These are phyloP conservation scores for Xylaria scruposa DNA, from an alignment of 495 filamentous ascomycete genomes.

Conservation along the genomic window DNA sequence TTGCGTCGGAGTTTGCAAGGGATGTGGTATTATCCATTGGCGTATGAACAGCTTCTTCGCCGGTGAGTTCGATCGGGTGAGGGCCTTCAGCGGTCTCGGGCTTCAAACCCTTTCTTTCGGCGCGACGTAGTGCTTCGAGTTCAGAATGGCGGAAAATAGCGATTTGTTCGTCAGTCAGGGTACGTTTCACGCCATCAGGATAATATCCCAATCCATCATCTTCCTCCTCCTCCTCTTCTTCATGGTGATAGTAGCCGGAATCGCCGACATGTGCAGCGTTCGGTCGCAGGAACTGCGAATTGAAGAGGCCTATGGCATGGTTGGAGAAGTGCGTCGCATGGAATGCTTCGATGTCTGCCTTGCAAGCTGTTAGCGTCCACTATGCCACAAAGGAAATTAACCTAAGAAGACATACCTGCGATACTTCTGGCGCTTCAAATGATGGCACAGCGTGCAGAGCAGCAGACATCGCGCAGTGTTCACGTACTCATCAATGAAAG, in stretches of 20 bases:
- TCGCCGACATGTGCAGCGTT: conserved; percentile 29
- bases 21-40: conserved; percentile 27
- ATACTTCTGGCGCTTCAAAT: conserved; percentile 51
- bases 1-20: conserved; percentile 30
- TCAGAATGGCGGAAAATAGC: conserved; percentile 91
- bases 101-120: conserved; percentile 37
- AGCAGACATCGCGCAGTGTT: conserved; percentile 33
- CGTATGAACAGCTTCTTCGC: conserved; percentile 24
- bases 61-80: not conserved
- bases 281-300: conserved; percentile 51
- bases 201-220: conserved; percentile 88
- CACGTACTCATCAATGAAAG: not conserved
- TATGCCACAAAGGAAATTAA: not conserved
- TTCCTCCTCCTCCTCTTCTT: conserved; percentile 53
- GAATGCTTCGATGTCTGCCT: conserved; percentile 79
- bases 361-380: conserved; percentile 36
- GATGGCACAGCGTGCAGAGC: conserved; percentile 11
- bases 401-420: conserved; percentile 51
- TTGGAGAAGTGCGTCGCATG: conserved; percentile 68
- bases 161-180: conserved; percentile 90
- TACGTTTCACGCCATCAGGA: conserved; percentile 85
- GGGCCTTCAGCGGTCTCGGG: conserved; percentile 18
- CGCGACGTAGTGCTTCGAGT: conserved; percentile 72
- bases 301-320: conserved; percentile 53
- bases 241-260: conserved; percentile 42